phyloP scores from a whole-genome alignment of 768 basidiomycete species.

The Suillus spraguei region DNA sequence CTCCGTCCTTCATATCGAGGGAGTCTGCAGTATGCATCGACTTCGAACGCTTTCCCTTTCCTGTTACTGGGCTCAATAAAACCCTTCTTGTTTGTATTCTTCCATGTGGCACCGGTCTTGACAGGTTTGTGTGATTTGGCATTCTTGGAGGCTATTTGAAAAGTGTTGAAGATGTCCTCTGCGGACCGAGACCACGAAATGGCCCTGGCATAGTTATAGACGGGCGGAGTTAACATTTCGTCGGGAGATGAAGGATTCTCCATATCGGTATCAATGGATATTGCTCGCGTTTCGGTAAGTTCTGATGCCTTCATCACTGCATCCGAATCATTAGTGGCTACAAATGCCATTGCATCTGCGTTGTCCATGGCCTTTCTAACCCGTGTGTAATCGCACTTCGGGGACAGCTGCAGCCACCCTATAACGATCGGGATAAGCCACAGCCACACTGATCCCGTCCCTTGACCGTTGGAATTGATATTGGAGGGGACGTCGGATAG shows the following conservation, averaged over 20 bases:
- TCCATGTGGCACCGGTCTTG: conserved; percentile 4
- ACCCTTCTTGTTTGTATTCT: background rate
- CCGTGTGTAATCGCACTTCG: conserved; percentile 39
- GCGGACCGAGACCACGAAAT: conserved; percentile 23
- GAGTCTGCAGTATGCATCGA: conserved; percentile 19
- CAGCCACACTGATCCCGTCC: conserved; percentile 43
- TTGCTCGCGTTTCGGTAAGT: conserved; percentile 3
- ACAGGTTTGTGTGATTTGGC: conserved; percentile 15
- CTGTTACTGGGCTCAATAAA: conserved; percentile 14
- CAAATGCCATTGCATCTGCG: conserved; percentile 32
- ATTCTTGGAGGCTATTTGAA: conserved; percentile 15
- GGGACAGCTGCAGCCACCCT: conserved; percentile 44
- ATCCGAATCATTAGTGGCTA: conserved; percentile 18
- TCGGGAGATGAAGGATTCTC: conserved; percentile 22
- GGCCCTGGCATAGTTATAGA: conserved; percentile 28
- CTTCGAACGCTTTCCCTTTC: conserved; percentile 11
- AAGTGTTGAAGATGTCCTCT: conserved; percentile 5
- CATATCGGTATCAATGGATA: background rate
- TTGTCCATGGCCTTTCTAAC: conserved; percentile 30
- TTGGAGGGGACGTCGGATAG: conserved; percentile 18
- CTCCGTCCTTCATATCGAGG: conserved; percentile 11
- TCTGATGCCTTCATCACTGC: conserved; percentile 4
- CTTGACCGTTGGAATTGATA: conserved; percentile 38
- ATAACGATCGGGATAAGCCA: conserved; percentile 45
- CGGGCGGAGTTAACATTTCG: conserved; percentile 25